Base-by-base conservation (phyloP, 257 asterid genomes). In the Solanum chiquidenum region DNA sequence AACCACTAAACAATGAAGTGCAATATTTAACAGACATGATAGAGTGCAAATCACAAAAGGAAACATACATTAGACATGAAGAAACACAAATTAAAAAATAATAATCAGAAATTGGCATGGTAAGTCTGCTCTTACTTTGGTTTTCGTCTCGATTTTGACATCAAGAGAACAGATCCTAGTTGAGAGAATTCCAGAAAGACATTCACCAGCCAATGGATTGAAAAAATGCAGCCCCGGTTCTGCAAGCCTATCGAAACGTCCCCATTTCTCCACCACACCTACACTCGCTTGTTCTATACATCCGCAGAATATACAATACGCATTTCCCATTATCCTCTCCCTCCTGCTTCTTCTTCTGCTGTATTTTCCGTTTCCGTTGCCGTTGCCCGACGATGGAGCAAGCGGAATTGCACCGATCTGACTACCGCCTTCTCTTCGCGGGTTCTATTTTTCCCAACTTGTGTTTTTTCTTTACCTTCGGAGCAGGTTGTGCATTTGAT, bases 131-230 rank as follows among this genome's bases (percentile, higher is more conserved):
- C 12, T 6, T 85, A 95, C 98, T 97, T 95, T 97, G 40, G 99
- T 97, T 91, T 97, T 97, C 89, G 99, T 97, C 92, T 97, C 98
- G 84, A 97, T 94, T 92, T 91, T 94, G 90, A 95, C 99, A 55
- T 95, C 98, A 75, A 96, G 99, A 52, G 98, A 95, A 21, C 14
- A 77, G 95, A 96, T 94, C 94, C 98, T 94, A 31, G 99, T 96
- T 85, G 98, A 92, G 4, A 96, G 94, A n/a, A 90, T 33, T 83
- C 98, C 98, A 86, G 96, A 92, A 77, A 95, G 92, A 86, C 93
- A 93, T 87, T 94, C 98, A 7, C 98, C 98, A 85, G 93, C 94
- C 29, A 93, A 88, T 12, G 92, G 93, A 62, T 97, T 97, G 94
- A 93, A 95, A 90, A 90, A 93, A 38, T 95, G 91, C 76, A 95